phyloP scores from a whole-genome alignment of 805 yeast genomes.

The Metschnikowia colocasiae region DNA sequence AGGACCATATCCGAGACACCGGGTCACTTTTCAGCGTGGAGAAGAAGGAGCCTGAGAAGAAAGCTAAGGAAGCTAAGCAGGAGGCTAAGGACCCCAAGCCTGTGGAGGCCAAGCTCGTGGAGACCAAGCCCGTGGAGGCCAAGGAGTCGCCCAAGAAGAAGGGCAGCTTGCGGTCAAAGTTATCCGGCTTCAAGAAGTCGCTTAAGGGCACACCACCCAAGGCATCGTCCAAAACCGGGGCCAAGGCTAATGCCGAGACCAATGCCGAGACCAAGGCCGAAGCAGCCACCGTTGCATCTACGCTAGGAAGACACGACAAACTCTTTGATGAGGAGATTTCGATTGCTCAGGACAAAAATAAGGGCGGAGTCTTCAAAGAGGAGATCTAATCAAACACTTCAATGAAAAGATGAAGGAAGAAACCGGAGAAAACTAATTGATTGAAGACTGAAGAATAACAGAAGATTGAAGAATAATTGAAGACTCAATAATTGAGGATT shows the following conservation, averaged over 20 bases:
- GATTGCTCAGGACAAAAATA: constrained; percentile 24
- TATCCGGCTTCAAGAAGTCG: constrained; percentile 7
- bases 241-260: constrained; percentile 9
- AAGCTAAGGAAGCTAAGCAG: background rate
- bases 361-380: constrained; percentile 41
- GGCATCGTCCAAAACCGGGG: constrained; percentile 4
- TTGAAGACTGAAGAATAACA: too few species aligned
- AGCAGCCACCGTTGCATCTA: constrained; percentile 8
- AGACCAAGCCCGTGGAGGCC: too few species aligned
- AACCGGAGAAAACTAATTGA: too few species aligned
- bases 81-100: background rate
- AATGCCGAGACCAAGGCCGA: constrained; percentile 12
- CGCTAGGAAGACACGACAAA: constrained; percentile 8
- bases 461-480: too few species aligned
- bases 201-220: constrained; percentile 3
- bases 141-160: constrained; percentile 10
- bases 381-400: constrained; percentile 27
- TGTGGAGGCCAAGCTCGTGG: too few species aligned
- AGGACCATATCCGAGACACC: constrained; percentile 34
- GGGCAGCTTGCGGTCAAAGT: constrained; percentile 17
- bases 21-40: constrained; percentile 38
- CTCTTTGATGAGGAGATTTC: constrained; percentile 30
- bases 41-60: constrained; percentile 4
- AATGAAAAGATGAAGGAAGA: too few species aligned
- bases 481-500: too few species aligned